Conservation (phyloP, 2,329 filamentous ascomycete species). For the Chalaropsis thielavioides region DNA sequence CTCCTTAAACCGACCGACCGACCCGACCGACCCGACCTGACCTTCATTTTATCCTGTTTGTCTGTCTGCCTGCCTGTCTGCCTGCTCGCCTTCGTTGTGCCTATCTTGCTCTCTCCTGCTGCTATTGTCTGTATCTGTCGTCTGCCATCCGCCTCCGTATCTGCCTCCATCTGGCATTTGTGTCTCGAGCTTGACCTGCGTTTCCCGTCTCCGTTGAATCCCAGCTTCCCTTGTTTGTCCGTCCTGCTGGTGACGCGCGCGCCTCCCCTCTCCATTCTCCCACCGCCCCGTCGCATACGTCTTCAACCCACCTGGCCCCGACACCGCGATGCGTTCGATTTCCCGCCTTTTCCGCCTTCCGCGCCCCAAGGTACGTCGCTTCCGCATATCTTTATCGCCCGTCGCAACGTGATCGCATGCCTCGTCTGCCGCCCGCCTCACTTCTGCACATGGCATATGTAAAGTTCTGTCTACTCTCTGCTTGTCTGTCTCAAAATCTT, state of each 20-base stretch:
- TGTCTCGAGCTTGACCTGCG: not conserved
- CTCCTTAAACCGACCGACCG: not conserved
- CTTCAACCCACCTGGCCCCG: not conserved
- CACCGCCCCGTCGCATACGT: not conserved
- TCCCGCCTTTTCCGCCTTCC: conserved; percentile 25
- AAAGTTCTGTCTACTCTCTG: not conserved
- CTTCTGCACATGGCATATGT: not conserved
- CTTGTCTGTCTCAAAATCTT: not conserved
- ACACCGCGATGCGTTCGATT: conserved; percentile 16
- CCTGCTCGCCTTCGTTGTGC: not conserved
- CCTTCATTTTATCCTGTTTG: not conserved
- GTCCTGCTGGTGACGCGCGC: not conserved
- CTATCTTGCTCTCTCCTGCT: too few species aligned
- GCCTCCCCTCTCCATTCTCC: not conserved
- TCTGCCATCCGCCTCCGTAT: not conserved
- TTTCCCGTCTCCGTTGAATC: not conserved
- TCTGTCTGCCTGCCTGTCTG: too few species aligned
- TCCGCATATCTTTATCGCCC: not conserved
- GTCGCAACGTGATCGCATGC: not conserved
- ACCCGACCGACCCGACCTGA: too few species aligned
- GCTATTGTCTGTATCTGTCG: too few species aligned
- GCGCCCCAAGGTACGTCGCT: conserved; percentile 28
- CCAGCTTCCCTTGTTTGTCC: not conserved
- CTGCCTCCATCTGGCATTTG: not conserved
- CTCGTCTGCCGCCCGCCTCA: not conserved